phyloP scores from a whole-genome alignment of 345 rosid species.

The Streptanthus diversifolius region DNA sequence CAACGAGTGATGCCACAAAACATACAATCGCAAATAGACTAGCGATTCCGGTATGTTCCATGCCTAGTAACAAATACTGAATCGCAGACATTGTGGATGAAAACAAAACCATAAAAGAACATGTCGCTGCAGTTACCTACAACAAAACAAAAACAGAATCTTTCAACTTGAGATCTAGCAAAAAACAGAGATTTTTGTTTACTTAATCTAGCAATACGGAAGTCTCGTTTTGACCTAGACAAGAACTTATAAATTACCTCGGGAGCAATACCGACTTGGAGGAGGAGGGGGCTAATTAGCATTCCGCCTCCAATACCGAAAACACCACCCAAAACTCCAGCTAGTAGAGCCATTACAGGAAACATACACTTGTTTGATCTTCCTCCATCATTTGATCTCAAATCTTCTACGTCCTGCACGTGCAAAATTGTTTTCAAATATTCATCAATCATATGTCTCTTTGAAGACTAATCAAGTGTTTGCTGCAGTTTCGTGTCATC shows the following conservation, averaged over 20 bases:
- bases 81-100: constrained; percentile 41
- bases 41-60: constrained; percentile 54
- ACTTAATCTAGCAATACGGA: background rate
- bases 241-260: constrained; percentile 44
- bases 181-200: background rate
- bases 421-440: background rate
- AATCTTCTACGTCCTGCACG: constrained; percentile 40
- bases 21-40: constrained; percentile 54
- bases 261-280: constrained; percentile 67
- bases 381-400: constrained; percentile 23
- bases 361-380: constrained; percentile 43
- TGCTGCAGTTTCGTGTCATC: background rate
- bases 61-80: constrained; percentile 62
- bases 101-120: constrained; percentile 40
- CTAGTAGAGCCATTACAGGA: constrained; percentile 69
- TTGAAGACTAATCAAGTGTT: background rate
- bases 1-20: constrained; percentile 62
- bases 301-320: constrained; percentile 95
- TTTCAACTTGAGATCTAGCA: background rate
- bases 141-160: background rate
- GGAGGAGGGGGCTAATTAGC: constrained; percentile 90
- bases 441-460: background rate
- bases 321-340: constrained; percentile 79
- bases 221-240: background rate
- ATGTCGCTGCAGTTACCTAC: constrained; percentile 72